Percentiles rank a stretch among this genome's conserved stretches.
Evolutionary conservation across 2,329 filamentous ascomycete species (phyloP).

Genomic region (Cercospora citrullina): DNA sequence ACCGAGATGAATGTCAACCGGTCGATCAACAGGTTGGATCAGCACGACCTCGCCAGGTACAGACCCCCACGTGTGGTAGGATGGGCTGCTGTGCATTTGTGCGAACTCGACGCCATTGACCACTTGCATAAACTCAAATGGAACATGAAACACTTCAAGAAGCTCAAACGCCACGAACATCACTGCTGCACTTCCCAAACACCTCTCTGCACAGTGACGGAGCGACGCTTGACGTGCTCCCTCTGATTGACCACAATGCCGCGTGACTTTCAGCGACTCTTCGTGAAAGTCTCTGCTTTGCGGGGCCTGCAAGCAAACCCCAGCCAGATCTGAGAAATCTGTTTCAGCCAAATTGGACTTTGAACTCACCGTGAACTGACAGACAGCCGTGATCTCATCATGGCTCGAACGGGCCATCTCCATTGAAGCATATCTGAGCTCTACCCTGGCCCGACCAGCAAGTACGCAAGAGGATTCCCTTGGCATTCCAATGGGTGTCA

Average conservation of each 20-base stretch:
- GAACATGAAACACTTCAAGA: background rate
- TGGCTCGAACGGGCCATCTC: conserved; percentile 2
- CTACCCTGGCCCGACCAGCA: conserved; percentile 4
- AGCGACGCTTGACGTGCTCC: background rate
- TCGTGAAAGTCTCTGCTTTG: background rate
- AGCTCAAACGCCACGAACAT: background rate
- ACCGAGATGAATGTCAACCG: background rate
- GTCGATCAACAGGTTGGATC: background rate
- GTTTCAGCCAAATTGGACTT: conserved; percentile 11
- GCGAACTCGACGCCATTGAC: background rate
- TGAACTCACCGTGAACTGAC: background rate
- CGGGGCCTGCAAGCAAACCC: conserved; percentile 1
- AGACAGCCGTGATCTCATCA: conserved; percentile 5
- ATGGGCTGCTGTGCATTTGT: background rate
- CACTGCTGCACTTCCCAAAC: background rate
- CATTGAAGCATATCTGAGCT: conserved; percentile 10
- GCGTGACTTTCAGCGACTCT: background rate
- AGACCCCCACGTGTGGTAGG: background rate
- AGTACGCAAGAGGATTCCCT: background rate
- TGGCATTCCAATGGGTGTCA: conserved; percentile 5
- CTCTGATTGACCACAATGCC: background rate
- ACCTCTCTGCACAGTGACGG: background rate
- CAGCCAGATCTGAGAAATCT: conserved; percentile 5
- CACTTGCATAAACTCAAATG: background rate
- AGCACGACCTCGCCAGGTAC: background rate